A percentile compares a stretch with the other conserved stretches of the same genome.
Evolutionary conservation across 2,329 filamentous ascomycete species (phyloP).

Genomic region (Sporothrix variecibatus): DNA sequence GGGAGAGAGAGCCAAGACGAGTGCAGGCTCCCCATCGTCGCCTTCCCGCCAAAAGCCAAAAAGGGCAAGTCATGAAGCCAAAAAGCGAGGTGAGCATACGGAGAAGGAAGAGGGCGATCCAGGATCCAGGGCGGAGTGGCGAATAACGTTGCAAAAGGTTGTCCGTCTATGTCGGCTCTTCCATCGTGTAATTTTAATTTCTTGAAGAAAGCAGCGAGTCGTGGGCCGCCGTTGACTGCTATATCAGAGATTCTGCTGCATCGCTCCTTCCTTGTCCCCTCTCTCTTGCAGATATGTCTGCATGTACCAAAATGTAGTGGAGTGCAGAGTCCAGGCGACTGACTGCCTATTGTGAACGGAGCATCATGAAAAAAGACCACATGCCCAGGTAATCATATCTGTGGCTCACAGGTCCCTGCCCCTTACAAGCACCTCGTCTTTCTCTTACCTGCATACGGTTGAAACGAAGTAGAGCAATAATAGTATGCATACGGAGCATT

Average conservation of each 20-base stretch:
- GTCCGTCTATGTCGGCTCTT: neutral
- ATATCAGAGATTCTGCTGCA: neutral
- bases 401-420: conserved; percentile 9
- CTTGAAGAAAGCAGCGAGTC: neutral
- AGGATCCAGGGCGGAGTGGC: neutral
- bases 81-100: neutral
- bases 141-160: neutral
- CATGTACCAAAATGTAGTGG: neutral
- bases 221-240: neutral
- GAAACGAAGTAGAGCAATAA: neutral
- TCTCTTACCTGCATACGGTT: conserved; percentile 6
- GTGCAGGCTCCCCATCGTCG: neutral
- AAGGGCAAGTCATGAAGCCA: neutral
- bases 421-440: conserved; percentile 8
- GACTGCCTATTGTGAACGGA: neutral
- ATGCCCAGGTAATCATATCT: neutral
- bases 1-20: neutral
- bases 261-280: neutral
- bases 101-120: conserved; percentile 1
- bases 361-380: neutral
- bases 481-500: neutral
- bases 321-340: neutral
- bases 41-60: neutral
- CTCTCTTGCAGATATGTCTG: conserved; percentile 4
- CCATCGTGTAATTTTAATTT: neutral